Conservation (phyloP, 768 basidiomycete species). For the Trametes cinnabarina region DNA sequence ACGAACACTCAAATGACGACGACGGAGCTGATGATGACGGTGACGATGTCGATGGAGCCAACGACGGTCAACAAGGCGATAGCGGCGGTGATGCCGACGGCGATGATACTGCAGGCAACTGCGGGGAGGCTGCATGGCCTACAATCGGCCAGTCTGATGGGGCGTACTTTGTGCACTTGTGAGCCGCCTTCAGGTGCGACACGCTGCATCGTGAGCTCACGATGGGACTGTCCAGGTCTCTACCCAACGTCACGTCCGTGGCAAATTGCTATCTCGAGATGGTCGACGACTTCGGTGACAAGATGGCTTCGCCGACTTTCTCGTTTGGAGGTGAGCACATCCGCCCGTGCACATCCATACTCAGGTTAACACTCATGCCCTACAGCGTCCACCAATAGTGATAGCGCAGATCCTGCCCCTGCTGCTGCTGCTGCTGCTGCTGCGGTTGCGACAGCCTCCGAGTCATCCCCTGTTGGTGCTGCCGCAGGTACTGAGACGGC, state of each 20-base stretch:
- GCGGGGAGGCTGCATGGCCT: constrained; percentile 30
- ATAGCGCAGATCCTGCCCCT: no score
- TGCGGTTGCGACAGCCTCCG: no score
- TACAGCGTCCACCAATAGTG: no score
- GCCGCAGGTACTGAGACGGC: no score
- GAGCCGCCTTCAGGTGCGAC: not conserved
- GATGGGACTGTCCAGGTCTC: no score
- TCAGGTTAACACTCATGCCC: no score
- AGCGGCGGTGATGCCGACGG: not conserved
- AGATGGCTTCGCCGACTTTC: constrained; percentile 30
- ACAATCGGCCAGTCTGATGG: constrained; percentile 25
- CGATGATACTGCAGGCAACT: constrained; percentile 1
- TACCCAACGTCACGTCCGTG: constrained; percentile 27
- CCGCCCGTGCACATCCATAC: no score
- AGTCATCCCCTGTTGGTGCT: no score
- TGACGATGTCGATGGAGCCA: not conserved
- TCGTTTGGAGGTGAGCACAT: constrained; percentile 31
- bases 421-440: not conserved
- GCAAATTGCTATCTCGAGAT: constrained; percentile 30
- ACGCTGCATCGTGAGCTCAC: not conserved
- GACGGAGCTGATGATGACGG: not conserved
- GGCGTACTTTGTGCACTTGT: constrained; percentile 29
- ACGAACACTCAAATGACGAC: not conserved
- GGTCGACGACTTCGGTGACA: constrained; percentile 30
- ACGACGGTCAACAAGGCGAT: not conserved